Evolutionary conservation across 345 rosid genomes (phyloP).

Genomic region (Euphorbia peplus): DNA sequence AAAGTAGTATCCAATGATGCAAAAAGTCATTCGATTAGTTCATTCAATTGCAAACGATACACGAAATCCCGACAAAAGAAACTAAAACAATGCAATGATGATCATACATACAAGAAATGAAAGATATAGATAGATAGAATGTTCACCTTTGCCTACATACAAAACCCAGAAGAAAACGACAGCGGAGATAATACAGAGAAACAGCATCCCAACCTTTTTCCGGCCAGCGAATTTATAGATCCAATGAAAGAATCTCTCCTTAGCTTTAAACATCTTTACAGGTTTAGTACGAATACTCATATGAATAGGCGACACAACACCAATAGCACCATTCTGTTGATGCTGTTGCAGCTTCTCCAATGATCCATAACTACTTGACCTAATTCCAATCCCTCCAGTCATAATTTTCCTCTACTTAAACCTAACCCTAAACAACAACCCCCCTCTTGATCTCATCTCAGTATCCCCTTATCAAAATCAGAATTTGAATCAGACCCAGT

Average conservation of each 20-base stretch:
- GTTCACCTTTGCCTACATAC: conserved; percentile 83
- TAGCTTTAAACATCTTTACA: conserved; percentile 78
- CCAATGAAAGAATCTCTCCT: conserved; percentile 70
- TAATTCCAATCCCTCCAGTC: conserved; percentile 31
- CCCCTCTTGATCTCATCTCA: conserved; percentile 24
- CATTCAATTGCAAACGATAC: too few relatives aligned
- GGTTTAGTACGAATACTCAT: conserved; percentile 53
- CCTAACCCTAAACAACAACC: conserved; percentile 8
- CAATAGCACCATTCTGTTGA: conserved; percentile 24
- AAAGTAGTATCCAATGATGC: too few relatives aligned
- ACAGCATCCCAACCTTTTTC: conserved; percentile 89
- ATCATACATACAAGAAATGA: neutral
- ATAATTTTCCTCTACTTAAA: conserved; percentile 24
- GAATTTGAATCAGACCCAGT: neutral
- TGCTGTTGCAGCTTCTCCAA: conserved; percentile 25
- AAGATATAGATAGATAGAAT: neutral
- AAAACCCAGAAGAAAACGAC: conserved; percentile 78
- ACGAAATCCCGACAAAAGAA: neutral
- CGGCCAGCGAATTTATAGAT: conserved; percentile 91
- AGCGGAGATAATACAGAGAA: conserved; percentile 77
- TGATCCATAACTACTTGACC: conserved; percentile 27
- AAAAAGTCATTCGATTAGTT: too few relatives aligned
- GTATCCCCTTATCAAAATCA: neutral
- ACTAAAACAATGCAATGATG: neutral
- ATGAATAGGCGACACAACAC: conserved; percentile 20